Evolutionary conservation across 2,329 filamentous ascomycete species (phyloP), one percentile per base, ranked within the genome.

Genomic region (Xylaria sp.): DNA sequence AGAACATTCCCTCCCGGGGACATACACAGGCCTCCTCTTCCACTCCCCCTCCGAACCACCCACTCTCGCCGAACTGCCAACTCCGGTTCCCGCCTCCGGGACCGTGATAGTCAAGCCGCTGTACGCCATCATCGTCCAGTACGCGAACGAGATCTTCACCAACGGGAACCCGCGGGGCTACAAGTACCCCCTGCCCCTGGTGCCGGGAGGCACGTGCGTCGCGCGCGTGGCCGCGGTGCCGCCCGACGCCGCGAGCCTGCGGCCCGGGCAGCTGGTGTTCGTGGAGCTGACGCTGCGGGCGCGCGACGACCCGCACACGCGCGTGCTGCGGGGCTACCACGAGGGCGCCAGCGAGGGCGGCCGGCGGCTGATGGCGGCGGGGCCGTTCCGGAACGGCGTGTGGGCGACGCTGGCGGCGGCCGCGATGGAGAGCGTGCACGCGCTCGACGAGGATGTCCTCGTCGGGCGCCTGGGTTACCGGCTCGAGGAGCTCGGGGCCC

Each of bases 91-190:
- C 11, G 57, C 53, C n/a, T 22, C 50, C 3, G 57, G 57, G 7
- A 60, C 57, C 9, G 57, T 52, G 4, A 52, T 60, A 18, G 38
- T 60, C 9, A 52, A 55, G 26, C 57, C 57, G n/a, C 39, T 60
- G 8, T 60, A 60, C 40, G 53, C 54, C 16, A 57, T 60, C 42
- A 52, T 60, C 17, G 57, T 60, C 7, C 57, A 60, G 22, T 60
- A 60, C 16, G 57, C 57, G 20, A 57, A 60, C 42, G 41, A 57
- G 16, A 60, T 60, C 26, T 60, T 60, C 38, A 50, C 48, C 4
- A 57, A 60, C 19, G 57, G 57, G 44, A 60, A 60, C 18, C 57
- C 57, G 19, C 48, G 57, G 11, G 57, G 51, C 2, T 54, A 59
- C 24, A 59, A 54, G 39, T 59, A 59, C 7, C 57, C 57, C 20